Base-by-base conservation (phyloP, 768 basidiomycete genomes). In the Naganishia vishniacii region DNA sequence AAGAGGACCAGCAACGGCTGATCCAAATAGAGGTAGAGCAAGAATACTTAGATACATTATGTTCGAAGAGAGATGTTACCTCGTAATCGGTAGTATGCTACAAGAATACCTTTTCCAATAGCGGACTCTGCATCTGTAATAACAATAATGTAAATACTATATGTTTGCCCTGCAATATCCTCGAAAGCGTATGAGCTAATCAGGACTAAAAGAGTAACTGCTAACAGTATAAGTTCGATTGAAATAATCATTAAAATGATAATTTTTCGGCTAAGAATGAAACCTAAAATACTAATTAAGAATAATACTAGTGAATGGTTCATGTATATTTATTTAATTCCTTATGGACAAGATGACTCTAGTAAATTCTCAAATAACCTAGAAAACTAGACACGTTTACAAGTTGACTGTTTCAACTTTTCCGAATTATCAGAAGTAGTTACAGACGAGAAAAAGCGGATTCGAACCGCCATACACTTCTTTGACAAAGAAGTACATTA, bases 221-320 rank as follows among this genome's bases (percentile, higher is more conserved):
- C 67, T 67, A 72, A 64, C 49, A 70, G 44, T 69, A 72, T 70
- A 61, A 72, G 59, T 51, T 69, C 71, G 58, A 72, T 70, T 59
- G 63, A 65, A 44, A 72, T 70, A 59, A 72, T 64, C 71, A 72
- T 69, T 65, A 70, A 70, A 66, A 72, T 68, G 40, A 72, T 70
- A 66, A 70, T 70, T 64, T 71, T 71, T 49, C 70, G 65, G 67
- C 70, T 71, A 44, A 71, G 67, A 53, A 71, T 67, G 53, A 71
- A 71, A 46, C 70, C 70, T 64, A 69, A 48, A 61, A 71, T 62
- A 61, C 71, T 69, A 53, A 72, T 65, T 67, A 70, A 62, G 61
- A 72, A 72, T 65, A 72, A 59, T 60, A 68, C 63, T 65, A 70
- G 49, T 65, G 71, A 68, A 62, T 67, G 67, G 63, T 64, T 72